Conservation (phyloP, 169 alveolate genomes). For the Eimeria zaria region DNA sequence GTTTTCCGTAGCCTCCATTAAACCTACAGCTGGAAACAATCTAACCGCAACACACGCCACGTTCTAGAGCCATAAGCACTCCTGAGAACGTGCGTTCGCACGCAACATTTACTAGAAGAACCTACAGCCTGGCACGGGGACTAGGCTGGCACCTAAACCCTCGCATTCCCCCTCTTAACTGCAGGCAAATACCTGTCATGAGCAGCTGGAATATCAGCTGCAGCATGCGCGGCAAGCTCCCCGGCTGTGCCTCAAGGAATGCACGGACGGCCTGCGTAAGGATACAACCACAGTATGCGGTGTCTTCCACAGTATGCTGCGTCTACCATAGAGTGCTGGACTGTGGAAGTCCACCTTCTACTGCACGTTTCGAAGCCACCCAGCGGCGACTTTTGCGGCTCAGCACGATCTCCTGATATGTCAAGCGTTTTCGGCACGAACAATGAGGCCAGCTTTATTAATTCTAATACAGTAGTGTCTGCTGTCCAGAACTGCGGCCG, state of each 20-base stretch:
- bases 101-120: neutral
- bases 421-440: neutral
- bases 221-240: conserved; percentile 91
- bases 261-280: conserved; percentile 88
- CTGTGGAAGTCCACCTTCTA: too few species aligned
- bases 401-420: neutral
- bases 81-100: neutral
- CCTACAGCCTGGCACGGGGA: neutral
- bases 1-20: neutral
- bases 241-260: conserved; percentile 91
- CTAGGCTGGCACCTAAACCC: too few species aligned
- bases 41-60: neutral
- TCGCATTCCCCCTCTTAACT: neutral
- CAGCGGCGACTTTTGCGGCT: neutral
- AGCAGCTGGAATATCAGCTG: conserved; percentile 92
- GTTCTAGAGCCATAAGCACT: neutral
- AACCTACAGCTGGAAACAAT: neutral
- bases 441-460: neutral
- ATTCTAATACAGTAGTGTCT: neutral
- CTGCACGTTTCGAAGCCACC: neutral
- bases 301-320: too few species aligned
- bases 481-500: neutral
- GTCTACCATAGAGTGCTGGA: too few species aligned
- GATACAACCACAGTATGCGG: neutral
- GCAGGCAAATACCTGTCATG: conserved; percentile 87